phyloP scores from a whole-genome alignment of 495 filamentous ascomycete species.

The Podospora anserina region DNA sequence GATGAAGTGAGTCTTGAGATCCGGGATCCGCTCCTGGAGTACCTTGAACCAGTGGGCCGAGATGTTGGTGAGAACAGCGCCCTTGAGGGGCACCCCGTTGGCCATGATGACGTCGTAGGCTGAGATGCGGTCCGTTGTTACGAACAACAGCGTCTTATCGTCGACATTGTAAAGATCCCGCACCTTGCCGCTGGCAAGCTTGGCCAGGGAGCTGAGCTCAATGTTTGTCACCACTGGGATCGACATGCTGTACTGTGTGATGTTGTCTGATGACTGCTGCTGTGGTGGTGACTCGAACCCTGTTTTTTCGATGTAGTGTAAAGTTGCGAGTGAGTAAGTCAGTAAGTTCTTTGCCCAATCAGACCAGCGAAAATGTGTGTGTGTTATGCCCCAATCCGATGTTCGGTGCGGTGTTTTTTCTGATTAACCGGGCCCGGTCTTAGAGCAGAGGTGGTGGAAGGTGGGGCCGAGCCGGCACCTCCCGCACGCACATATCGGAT shows the following conservation, averaged over 20 bases:
- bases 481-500: background rate
- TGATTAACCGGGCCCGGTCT: background rate
- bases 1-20: conserved; percentile 73
- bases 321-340: background rate
- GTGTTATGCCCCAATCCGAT: conserved; percentile 1
- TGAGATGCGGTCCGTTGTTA: conserved; percentile 82
- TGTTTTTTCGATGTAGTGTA: background rate
- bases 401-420: conserved; percentile 5
- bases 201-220: conserved; percentile 31
- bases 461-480: background rate
- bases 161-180: conserved; percentile 77
- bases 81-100: conserved; percentile 86
- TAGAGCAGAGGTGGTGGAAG: background rate
- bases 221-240: conserved; percentile 28
- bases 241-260: conserved; percentile 10
- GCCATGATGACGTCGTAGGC: conserved; percentile 90
- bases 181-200: conserved; percentile 62
- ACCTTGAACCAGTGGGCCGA: conserved; percentile 83
- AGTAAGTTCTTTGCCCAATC: background rate
- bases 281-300: background rate
- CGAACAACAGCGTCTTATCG: conserved; percentile 75
- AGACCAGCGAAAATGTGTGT: conserved; percentile 1
- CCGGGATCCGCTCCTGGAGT: conserved; percentile 61
- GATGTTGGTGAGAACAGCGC: conserved; percentile 76
- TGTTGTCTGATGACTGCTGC: background rate